Evolutionary conservation across 768 basidiomycete species (phyloP), one percentile per base, ranked within the genome.

Genomic region (Boletales sp.): DNA sequence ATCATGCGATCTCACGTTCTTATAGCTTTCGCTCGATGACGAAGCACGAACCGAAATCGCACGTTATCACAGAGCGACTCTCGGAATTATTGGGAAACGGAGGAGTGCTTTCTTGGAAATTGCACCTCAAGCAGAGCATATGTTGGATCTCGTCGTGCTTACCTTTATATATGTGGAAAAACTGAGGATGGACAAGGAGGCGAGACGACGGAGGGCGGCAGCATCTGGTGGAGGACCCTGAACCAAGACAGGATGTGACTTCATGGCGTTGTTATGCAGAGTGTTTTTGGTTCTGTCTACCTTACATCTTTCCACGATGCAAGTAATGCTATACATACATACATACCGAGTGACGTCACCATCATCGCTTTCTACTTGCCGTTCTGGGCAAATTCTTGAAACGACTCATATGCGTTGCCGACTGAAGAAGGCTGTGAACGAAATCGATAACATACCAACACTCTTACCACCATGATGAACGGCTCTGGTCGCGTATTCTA

Each of bases 131-230:
- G 58, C 48, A 24, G 60, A 59, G 27, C 52, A 50, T 29, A 68
- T 67, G 52, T 11, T 64, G 18, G 57, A 67, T 24, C 43, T 58
- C n/a, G 8, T 67, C 31, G 17, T 68, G 21, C 53, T 66, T 14
- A 67, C 62, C 8, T 67, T 67, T 30, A 58, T 67, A 32, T 67
- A 62, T 12, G 59, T 67, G 15, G 64, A 67, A 37, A 67, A 68
- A 40, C 24, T 66, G n/a, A 45, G 66, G 39, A 62, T 46, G 54
- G 60, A 67, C 29, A 57, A 45, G 45, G 65, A 66, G 40, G 15
- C 0, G n/a, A 55, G 51, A 13, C 29, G 2, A 40, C 32, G 56
- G 34, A 32, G 0, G 0, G 54, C 40, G 13, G 57, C 36, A 14
- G 54, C 39, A 14, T 43, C 50, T 0, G 54, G 57, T 8, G 57